These are phyloP conservation scores for Skeletonema potamos DNA, from an alignment of 108 stramenopile genomes.

Conservation along the genomic window DNA sequence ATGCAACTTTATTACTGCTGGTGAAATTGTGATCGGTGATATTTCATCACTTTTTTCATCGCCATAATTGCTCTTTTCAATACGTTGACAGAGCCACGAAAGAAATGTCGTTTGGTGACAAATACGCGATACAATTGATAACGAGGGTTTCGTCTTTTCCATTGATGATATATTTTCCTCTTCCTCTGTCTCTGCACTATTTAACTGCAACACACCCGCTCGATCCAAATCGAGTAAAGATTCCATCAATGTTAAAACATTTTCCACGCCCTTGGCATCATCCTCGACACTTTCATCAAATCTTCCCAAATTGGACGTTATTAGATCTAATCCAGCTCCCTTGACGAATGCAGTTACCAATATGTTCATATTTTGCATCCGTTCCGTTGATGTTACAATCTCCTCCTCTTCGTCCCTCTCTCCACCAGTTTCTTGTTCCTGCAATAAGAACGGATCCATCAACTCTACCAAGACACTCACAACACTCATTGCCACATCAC, in stretches of 20 bases:
- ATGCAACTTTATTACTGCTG: slow-evolving; percentile 37
- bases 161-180: slow-evolving; percentile 2
- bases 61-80: slow-evolving; percentile 21
- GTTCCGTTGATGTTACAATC: not conserved
- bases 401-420: not conserved
- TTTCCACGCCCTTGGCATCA: slow-evolving; percentile 61
- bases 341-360: slow-evolving; percentile 25
- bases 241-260: slow-evolving; percentile 64
- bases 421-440: slow-evolving; percentile 2
- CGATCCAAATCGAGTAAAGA: slow-evolving; percentile 68
- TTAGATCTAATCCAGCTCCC: slow-evolving; percentile 29
- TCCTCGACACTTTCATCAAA: slow-evolving; percentile 49
- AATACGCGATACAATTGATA: slow-evolving; percentile 52
- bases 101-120: slow-evolving; percentile 56
- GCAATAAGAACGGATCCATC: slow-evolving; percentile 61
- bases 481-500: slow-evolving; percentile 59
- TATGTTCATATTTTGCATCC: slow-evolving; percentile 10
- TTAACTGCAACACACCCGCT: slow-evolving; percentile 16
- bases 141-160: not conserved
- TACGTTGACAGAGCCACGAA: slow-evolving; percentile 61
- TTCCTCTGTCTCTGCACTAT: not conserved
- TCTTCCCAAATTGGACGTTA: slow-evolving; percentile 31
- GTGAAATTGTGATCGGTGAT: not conserved
- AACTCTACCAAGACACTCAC: slow-evolving; percentile 67
- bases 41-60: not conserved